Base-by-base conservation (phyloP, 805 yeast species). In the Saturnispora diversa region DNA sequence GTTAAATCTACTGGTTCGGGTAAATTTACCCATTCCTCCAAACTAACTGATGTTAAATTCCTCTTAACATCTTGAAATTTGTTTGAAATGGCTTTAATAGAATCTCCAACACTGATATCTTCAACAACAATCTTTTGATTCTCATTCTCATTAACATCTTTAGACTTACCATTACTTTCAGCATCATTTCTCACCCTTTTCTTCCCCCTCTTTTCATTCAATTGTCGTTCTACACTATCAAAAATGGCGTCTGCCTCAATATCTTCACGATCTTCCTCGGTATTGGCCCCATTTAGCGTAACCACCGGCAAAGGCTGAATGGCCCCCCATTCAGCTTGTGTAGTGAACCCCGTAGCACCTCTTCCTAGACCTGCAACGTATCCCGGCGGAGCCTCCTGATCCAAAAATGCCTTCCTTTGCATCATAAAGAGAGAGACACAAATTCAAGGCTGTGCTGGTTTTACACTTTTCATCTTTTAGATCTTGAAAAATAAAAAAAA, bases 1-100 rank as follows among this genome's bases (percentile, higher is more conserved):
- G 98, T 92, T 52, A 84, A 65, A 58, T 90, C 97, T 1, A 86
- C 83, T 2, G 85, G 92, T 47, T 86, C 95, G 0, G 97, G 97
- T 3, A 90, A 54, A 45, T 66, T 70, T 4, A 72, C 68, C 98
- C 98, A 90, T 52, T 88, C 80, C 3, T 75, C 82, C 16, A 66
- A 72, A 3, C 83, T 66, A 0, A 90, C 74, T 0, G 58, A 50
- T 0, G 78, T 63, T 28, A 88, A 59, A 1, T 69, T 75, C 21
- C 78, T 62, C 53, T 88, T 87, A 44, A 82, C 63, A 52, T 81
- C 90, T 1, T 74, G 63, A 55, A 86, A 84, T 46, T 79, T 76
- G n/a, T 56, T 63, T 8, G 76, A 63, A 13, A 74, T 68, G 9
- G 49, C 52, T 9, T 50, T 49, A 23, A 59, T 52, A 1, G 62